phyloP scores from a whole-genome alignment of 1,139 yeast genomes.

The Candida sanyaensis region DNA sequence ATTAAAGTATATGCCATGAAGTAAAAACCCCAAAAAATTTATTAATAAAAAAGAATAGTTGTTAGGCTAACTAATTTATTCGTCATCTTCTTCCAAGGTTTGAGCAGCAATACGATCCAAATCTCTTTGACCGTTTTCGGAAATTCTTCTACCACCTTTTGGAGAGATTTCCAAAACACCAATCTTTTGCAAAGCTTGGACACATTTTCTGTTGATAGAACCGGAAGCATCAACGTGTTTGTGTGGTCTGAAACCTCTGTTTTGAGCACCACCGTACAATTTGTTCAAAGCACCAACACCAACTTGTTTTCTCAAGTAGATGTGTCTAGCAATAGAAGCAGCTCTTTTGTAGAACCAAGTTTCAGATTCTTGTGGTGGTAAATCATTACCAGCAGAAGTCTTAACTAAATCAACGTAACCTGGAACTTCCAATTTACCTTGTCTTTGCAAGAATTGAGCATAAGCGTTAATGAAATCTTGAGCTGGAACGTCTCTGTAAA shows the following conservation, averaged over 20 bases:
- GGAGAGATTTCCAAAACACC: constrained; percentile 96
- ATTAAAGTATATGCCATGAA: too few species aligned
- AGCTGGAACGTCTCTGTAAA: constrained; percentile 97
- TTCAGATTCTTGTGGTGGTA: constrained; percentile 99
- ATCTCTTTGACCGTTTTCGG: constrained; percentile 99
- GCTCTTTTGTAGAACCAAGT: constrained; percentile 99
- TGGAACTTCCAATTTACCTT: constrained; percentile 99
- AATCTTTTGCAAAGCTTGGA: constrained; percentile 97
- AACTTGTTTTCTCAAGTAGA: constrained; percentile 98
- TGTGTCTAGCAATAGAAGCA: constrained; percentile 99
- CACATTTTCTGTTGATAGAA: constrained; percentile 97
- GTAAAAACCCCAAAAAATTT: constrained; percentile 4
- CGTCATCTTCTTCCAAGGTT: constrained; percentile 94
- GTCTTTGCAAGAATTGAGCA: constrained; percentile 99
- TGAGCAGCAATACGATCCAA: constrained; percentile 99
- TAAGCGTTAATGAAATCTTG: constrained; percentile 99
- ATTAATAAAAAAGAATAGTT: constrained; percentile 8
- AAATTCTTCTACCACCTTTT: constrained; percentile 99
- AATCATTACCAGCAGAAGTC: constrained; percentile 98
- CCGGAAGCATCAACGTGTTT: constrained; percentile 99
- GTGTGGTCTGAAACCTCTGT: constrained; percentile 99
- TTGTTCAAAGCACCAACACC: constrained; percentile 99
- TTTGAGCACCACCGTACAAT: constrained; percentile 98
- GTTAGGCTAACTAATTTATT: constrained; percentile 36
- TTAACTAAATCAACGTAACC: constrained; percentile 99